Evolutionary conservation across 2,329 filamentous ascomycete species (phyloP), one percentile per base, ranked within the genome.

Genomic region (Aureobasidium sp.): DNA sequence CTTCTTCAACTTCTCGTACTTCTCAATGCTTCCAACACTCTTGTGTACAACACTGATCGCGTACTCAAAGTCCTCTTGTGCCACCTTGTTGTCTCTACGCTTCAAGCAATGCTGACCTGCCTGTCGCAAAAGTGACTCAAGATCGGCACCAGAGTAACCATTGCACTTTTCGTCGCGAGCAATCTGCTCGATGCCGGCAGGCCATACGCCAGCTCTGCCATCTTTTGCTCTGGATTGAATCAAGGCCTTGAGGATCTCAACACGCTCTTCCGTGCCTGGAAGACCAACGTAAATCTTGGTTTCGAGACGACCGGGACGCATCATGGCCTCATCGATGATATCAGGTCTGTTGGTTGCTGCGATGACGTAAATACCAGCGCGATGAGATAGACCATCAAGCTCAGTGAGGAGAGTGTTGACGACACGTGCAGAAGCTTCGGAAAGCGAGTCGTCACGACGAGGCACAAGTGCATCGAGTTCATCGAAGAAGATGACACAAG

Each of bases 401-500:
- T 99, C 94, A 0, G 94, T 95, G 36, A 99, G 86, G 0, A 99
- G 82, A 0, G 93, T 95, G 73, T 97, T 97, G 67, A 99, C 94
- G 2, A 99, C 90, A 37, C 94, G 86, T 1, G 90, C 87, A 51
- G 89, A 90, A 6, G 91, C 88, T 72, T 97, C 93, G 2, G 87
- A 90, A 2, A 90, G 83, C 17, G 76, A 73, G 61, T 88, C 88
- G 70, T 93, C 91, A 61, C 94, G 86, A 57, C 87, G 87, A 0
- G 93, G 92, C 0, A 94, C 92, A 2, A 99, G 80, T 0, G 94
- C 93, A 75, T 99, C 94, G 58, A 99, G 83, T 76, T 99, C 94
- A 73, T 99, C 94, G 72, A 99, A 97, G 82, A 99, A 97, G 63
- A 99, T 87, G 61, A 99, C 91, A 71, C 93, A 97, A 0, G 94